phyloP scores from a whole-genome alignment of 1,139 yeast genomes.

The Sugiyamaella xylanicola region DNA sequence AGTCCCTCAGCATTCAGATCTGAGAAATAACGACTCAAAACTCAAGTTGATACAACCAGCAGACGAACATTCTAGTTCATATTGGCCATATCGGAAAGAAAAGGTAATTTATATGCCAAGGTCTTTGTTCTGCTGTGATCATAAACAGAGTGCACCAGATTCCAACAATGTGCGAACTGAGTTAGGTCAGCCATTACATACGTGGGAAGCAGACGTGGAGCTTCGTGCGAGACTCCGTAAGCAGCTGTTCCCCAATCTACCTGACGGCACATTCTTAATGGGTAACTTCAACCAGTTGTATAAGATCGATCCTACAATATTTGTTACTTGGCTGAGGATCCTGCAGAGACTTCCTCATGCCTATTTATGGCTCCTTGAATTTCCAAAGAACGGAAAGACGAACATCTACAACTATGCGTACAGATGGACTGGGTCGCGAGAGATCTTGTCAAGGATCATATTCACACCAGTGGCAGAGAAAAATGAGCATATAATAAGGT shows the following conservation, averaged over 20 bases:
- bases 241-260: slow-evolving; percentile 37
- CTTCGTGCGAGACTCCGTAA: slow-evolving; percentile 34
- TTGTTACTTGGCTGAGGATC: slow-evolving; percentile 39
- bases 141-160: slow-evolving; percentile 41
- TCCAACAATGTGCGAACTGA: slow-evolving; percentile 18
- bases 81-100: slow-evolving; percentile 31
- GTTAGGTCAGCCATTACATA: slow-evolving; percentile 21
- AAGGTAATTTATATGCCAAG: slow-evolving; percentile 40
- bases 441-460: slow-evolving; percentile 34
- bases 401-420: slow-evolving; percentile 35
- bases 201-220: slow-evolving; percentile 36
- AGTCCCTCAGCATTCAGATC: slow-evolving; percentile 1
- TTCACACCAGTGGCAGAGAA: slow-evolving; percentile 44
- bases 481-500: slow-evolving; percentile 39
- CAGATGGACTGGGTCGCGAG: slow-evolving; percentile 36
- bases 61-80: slow-evolving; percentile 8
- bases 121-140: slow-evolving; percentile 43
- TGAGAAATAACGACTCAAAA: neutral
- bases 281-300: slow-evolving; percentile 44
- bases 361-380: slow-evolving; percentile 41
- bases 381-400: slow-evolving; percentile 39
- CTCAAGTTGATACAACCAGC: slow-evolving; percentile 1
- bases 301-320: slow-evolving; percentile 42
- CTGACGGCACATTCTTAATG: slow-evolving; percentile 36
- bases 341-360: slow-evolving; percentile 37